Conservation (phyloP, 2,329 filamentous ascomycete genomes). For the Calonectria ilicicola region DNA sequence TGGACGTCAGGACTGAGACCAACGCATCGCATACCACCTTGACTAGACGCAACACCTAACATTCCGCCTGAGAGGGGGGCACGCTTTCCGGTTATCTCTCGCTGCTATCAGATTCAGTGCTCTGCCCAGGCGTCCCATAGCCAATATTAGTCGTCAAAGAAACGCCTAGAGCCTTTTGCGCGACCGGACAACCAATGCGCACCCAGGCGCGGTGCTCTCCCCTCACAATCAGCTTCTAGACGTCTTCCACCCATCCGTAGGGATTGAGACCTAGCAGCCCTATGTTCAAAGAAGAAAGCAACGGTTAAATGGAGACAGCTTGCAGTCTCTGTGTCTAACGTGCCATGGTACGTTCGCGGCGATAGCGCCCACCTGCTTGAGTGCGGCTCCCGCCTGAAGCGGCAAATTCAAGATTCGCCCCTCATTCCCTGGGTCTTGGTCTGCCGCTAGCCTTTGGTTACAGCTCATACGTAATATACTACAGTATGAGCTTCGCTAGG, state of each 20-base stretch:
- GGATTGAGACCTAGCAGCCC: no score
- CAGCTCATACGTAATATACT: neutral
- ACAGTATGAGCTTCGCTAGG: neutral
- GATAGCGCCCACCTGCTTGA: neutral
- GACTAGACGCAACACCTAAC: constrained; percentile 18
- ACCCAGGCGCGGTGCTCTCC: neutral
- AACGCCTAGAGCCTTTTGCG: neutral
- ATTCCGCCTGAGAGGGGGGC: constrained; percentile 26
- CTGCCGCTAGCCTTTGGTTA: constrained; percentile 13
- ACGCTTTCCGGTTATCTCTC: neutral
- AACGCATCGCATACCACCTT: constrained; percentile 9
- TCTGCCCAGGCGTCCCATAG: neutral
- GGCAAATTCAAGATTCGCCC: neutral
- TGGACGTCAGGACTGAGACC: constrained; percentile 3
- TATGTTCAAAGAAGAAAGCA: neutral
- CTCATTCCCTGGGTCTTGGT: neutral
- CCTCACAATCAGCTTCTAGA: neutral
- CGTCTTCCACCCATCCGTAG: neutral
- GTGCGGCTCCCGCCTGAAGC: neutral
- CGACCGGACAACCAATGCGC: neutral
- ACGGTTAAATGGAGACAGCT: neutral
- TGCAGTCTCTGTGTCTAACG: neutral
- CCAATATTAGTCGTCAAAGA: neutral
- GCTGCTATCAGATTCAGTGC: neutral
- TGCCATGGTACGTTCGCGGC: neutral